phyloP scores from a whole-genome alignment of 2,329 filamentous ascomycete genomes.

The Pseudogymnoascus sp. region DNA sequence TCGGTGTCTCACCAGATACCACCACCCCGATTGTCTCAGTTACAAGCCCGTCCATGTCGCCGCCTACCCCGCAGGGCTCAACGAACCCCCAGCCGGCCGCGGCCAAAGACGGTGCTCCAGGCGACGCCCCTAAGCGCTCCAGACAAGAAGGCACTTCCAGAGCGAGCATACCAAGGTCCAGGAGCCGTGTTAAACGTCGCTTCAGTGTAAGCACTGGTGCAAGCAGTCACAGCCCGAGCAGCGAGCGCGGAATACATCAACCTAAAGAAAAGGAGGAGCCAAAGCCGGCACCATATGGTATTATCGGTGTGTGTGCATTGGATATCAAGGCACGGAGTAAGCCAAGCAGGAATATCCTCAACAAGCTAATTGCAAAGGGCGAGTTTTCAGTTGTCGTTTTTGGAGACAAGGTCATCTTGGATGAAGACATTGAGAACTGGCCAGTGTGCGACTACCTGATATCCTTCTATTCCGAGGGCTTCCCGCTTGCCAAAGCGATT shows the following conservation, averaged over 20 bases:
- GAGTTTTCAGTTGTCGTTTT: constrained; percentile 98
- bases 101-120: not conserved
- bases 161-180: constrained; percentile 47
- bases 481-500: constrained; percentile 93
- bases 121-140: constrained; percentile 12
- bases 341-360: constrained; percentile 91
- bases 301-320: constrained; percentile 89
- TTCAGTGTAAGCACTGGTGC: constrained; percentile 72
- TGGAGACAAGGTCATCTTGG: constrained; percentile 96
- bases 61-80: constrained; percentile 35
- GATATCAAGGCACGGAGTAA: constrained; percentile 96
- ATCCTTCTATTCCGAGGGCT: constrained; percentile 96
- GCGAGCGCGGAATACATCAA: constrained; percentile 49
- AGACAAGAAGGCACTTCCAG: constrained; percentile 24
- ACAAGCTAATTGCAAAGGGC: constrained; percentile 77
- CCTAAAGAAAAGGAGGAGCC: constrained; percentile 49
- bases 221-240: constrained; percentile 72
- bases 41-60: constrained; percentile 41
- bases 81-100: constrained; percentile 39
- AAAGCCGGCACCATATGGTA: constrained; percentile 53
- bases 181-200: constrained; percentile 63
- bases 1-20: constrained; percentile 35
- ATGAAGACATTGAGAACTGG: constrained; percentile 96
- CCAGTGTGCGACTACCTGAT: constrained; percentile 88
- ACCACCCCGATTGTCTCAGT: constrained; percentile 45